These are phyloP conservation scores for Xylaria sp. DNA, from an alignment of 2,329 filamentous ascomycete genomes.

Conservation along the genomic window DNA sequence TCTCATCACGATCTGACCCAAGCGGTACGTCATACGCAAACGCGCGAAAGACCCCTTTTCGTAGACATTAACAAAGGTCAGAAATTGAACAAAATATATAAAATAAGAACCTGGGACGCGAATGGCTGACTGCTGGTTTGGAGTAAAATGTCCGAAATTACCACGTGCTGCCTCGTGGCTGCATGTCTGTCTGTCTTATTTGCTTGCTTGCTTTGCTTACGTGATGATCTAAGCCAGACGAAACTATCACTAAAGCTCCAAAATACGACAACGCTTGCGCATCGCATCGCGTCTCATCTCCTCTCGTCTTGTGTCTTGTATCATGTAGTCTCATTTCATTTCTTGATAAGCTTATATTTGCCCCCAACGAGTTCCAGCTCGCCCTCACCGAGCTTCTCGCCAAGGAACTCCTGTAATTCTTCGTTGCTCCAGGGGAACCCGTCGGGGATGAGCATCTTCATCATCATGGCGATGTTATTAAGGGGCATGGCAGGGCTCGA, in stretches of 20 bases:
- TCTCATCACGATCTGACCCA: not conserved
- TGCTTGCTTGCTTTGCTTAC: conserved; percentile 19
- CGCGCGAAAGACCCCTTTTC: not conserved
- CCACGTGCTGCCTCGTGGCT: conserved; percentile 9
- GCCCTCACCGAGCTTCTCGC: conserved; percentile 78
- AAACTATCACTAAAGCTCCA: not conserved
- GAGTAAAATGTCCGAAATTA: conserved; percentile 6
- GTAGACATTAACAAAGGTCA: not conserved
- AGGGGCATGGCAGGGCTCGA: conserved; percentile 83
- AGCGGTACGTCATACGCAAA: not conserved
- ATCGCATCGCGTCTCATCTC: not conserved
- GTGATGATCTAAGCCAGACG: conserved; percentile 12
- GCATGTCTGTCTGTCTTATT: conserved; percentile 5
- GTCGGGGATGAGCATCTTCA: conserved; percentile 89
- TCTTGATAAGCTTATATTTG: conserved; percentile 74
- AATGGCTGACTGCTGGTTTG: conserved; percentile 12
- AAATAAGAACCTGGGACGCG: not conserved
- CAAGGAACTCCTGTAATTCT: conserved; percentile 84
- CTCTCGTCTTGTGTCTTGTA: not conserved
- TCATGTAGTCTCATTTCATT: conserved; percentile 52
- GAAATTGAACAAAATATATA: not conserved
- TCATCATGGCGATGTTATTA: conserved; percentile 88
- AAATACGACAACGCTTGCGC: conserved; percentile 18
- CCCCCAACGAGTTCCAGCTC: conserved; percentile 76
- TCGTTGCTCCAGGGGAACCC: conserved; percentile 92